phyloP scores from a whole-genome alignment of 2,329 filamentous ascomycete species.

The Atkinsonella texensis region DNA sequence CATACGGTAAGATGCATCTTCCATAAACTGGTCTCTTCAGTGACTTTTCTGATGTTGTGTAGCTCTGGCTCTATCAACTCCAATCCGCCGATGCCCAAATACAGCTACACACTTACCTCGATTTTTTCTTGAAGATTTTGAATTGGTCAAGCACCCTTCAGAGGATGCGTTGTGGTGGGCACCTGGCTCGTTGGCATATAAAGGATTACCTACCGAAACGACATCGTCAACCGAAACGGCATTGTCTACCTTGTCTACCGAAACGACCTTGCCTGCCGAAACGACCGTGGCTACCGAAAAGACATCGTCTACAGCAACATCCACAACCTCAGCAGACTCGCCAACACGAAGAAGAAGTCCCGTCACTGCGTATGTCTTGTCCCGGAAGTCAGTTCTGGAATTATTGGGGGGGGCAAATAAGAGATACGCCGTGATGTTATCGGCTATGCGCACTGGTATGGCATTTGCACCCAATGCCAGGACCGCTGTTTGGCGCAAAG shows the following conservation, averaged over 20 bases:
- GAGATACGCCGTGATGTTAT: constrained; percentile 10
- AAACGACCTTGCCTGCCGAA: too few species aligned
- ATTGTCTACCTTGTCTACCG: too few species aligned
- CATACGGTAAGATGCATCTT: constrained; percentile 42
- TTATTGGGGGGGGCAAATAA: constrained; percentile 9
- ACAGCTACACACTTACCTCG: constrained; percentile 39
- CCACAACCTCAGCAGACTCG: not conserved
- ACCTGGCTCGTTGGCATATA: constrained; percentile 30
- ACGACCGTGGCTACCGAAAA: not conserved
- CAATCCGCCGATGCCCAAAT: constrained; percentile 42
- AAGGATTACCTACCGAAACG: constrained; percentile 11
- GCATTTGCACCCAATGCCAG: constrained; percentile 7
- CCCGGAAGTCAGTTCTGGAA: constrained; percentile 17
- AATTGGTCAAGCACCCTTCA: constrained; percentile 40
- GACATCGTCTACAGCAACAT: not conserved
- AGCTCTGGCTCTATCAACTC: constrained; percentile 52
- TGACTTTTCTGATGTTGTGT: constrained; percentile 8
- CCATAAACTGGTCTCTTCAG: not conserved
- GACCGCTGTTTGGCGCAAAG: constrained; percentile 25
- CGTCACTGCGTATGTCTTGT: constrained; percentile 17
- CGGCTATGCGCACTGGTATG: constrained; percentile 16
- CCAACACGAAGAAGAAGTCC: constrained; percentile 7
- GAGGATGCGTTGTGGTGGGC: constrained; percentile 43
- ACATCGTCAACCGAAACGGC: too few species aligned
- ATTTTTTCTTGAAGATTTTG: constrained; percentile 53